These are phyloP conservation scores for Parachaetomium inaequale DNA, from an alignment of 495 filamentous ascomycete species.

Conservation along the genomic window DNA sequence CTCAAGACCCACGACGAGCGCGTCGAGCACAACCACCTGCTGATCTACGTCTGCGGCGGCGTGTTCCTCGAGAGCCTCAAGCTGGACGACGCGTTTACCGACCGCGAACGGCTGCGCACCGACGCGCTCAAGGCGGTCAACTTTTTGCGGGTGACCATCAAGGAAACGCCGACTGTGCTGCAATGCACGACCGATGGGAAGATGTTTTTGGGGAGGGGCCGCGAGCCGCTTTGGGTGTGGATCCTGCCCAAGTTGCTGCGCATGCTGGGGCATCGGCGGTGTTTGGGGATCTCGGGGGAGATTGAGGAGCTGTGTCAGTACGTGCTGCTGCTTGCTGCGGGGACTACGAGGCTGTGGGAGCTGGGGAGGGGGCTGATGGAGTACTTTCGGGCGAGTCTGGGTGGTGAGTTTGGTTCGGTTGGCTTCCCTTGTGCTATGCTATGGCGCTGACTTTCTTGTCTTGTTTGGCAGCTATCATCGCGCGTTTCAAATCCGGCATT, in stretches of 20 bases:
- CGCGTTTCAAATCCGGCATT: conserved; percentile 8
- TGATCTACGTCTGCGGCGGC: conserved; percentile 78
- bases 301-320: conserved; percentile 51
- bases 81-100: conserved; percentile 59
- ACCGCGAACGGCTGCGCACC: conserved; percentile 47
- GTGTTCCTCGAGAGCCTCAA: conserved; percentile 67
- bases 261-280: conserved; percentile 49
- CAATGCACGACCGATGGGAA: conserved; percentile 42
- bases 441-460: neutral
- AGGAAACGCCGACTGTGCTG: conserved; percentile 70
- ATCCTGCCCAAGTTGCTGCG: conserved; percentile 61
- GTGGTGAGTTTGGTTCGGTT: conserved; percentile 35
- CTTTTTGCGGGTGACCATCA: conserved; percentile 63
- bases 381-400: conserved; percentile 43
- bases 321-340: conserved; percentile 37
- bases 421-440: neutral
- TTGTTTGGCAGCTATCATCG: conserved; percentile 22
- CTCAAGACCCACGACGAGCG: conserved; percentile 56
- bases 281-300: conserved; percentile 41
- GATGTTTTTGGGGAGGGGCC: conserved; percentile 44
- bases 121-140: conserved; percentile 68
- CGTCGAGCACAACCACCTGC: conserved; percentile 69
- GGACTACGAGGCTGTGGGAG: conserved; percentile 43
- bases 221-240: conserved; percentile 75
- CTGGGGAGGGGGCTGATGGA: conserved; percentile 40